phyloP scores from a whole-genome alignment of 225 moss, liverwort and hornwort species.

The Marchantia paleacea region DNA sequence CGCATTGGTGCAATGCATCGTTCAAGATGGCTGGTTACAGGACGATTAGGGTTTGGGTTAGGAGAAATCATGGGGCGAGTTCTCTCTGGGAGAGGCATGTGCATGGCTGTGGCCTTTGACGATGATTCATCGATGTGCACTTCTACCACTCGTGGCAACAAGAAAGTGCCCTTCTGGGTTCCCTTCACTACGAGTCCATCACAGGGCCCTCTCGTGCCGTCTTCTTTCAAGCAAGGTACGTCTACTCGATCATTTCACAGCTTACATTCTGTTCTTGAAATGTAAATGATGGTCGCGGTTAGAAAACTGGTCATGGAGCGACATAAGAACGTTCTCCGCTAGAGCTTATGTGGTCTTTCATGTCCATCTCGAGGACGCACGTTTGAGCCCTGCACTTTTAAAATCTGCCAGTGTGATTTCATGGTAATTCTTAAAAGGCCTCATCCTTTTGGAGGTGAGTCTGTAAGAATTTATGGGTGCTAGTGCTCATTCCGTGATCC shows the following conservation, averaged over 20 bases:
- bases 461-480: not conserved
- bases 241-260: not conserved
- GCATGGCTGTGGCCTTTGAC: conserved; percentile 27
- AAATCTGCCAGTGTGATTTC: not conserved
- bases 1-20: conserved; percentile 34
- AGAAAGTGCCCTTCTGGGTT: conserved; percentile 30
- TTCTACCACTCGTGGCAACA: not conserved
- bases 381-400: not conserved
- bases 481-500: not conserved
- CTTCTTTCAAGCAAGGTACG: conserved; percentile 3
- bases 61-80: conserved; percentile 10
- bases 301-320: not conserved
- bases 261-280: not conserved
- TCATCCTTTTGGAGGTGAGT: not conserved
- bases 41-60: conserved; percentile 31
- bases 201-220: conserved; percentile 9
- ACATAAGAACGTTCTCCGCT: not conserved
- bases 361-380: not conserved
- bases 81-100: conserved; percentile 4
- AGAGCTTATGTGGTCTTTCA: not conserved
- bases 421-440: not conserved
- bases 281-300: not conserved
- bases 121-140: conserved; percentile 26
- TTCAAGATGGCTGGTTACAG: conserved; percentile 23
- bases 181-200: conserved; percentile 15